These are phyloP conservation scores for Alternaria postmessia DNA, from an alignment of 2,329 filamentous ascomycete species.

Conservation along the genomic window DNA sequence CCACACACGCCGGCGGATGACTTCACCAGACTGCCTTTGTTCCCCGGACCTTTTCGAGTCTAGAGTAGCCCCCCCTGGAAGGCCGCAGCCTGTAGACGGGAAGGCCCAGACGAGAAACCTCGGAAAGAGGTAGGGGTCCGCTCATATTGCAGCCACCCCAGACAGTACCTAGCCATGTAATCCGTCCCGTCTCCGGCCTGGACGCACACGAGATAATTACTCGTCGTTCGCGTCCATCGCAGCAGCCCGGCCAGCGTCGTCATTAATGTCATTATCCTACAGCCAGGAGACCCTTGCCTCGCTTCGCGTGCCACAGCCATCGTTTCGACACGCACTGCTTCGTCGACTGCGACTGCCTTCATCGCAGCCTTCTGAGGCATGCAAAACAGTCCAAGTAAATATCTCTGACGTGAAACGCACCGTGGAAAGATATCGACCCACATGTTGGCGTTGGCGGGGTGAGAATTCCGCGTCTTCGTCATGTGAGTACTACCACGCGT, in stretches of 20 bases:
- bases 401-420: constrained; percentile 28
- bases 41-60: constrained; percentile 16
- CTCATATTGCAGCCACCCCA: constrained; percentile 10
- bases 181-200: constrained; percentile 11
- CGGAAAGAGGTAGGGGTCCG: constrained; percentile 16
- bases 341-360: not conserved
- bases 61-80: constrained; percentile 26
- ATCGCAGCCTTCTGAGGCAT: constrained; percentile 16
- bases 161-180: constrained; percentile 3
- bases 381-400: constrained; percentile 23
- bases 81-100: constrained; percentile 25
- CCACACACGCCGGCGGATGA: not conserved
- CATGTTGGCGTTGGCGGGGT: constrained; percentile 28
- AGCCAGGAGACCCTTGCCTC: constrained; percentile 7
- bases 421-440: constrained; percentile 24
- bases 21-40: constrained; percentile 12
- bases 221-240: constrained; percentile 3
- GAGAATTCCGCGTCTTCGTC: constrained; percentile 22
- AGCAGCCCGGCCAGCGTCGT: not conserved
- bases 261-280: not conserved
- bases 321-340: constrained; percentile 9
- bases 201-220: constrained; percentile 6
- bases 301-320: constrained; percentile 7
- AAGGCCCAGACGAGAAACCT: constrained; percentile 25
- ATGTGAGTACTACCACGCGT: constrained; percentile 23